These are phyloP conservation scores for Naganishia friedmannii DNA, from an alignment of 768 basidiomycete species.

Conservation along the genomic window DNA sequence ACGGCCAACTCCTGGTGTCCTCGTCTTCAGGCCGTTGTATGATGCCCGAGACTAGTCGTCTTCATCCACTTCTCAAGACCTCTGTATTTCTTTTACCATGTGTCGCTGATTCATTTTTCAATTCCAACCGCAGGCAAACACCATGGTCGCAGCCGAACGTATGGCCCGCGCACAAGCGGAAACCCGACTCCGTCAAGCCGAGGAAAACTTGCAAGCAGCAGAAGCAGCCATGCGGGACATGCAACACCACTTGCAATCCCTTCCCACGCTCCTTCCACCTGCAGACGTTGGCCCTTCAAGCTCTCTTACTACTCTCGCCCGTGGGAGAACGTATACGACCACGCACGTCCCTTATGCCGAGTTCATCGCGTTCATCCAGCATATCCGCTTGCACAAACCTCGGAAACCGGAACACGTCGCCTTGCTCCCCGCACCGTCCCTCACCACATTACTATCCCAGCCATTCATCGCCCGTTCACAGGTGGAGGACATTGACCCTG, in stretches of 20 bases:
- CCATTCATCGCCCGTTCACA: conserved; percentile 74
- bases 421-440: conserved; percentile 59
- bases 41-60: too few relatives aligned
- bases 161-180: conserved; percentile 66
- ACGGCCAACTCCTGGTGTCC: neutral
- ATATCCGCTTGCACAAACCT: conserved; percentile 69
- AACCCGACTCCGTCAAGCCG: conserved; percentile 71
- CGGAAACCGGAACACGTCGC: conserved; percentile 54
- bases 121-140: conserved; percentile 71
- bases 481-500: conserved; percentile 87
- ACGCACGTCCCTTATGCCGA: conserved; percentile 76
- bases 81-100: too few relatives aligned
- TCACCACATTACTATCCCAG: conserved; percentile 70
- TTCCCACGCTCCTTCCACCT: conserved; percentile 52
- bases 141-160: conserved; percentile 94
- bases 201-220: conserved; percentile 72
- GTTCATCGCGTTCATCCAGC: conserved; percentile 70
- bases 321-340: conserved; percentile 49
- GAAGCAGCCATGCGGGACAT: conserved; percentile 80
- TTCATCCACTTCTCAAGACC: too few relatives aligned
- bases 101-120: too few relatives aligned
- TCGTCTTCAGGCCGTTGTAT: too few relatives aligned
- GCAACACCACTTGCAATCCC: conserved; percentile 76
- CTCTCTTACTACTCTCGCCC: neutral
- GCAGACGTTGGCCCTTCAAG: conserved; percentile 20